Evolutionary conservation across 176 grass and related monocot genomes (phyloP).

Genomic region (Avena insularis): DNA sequence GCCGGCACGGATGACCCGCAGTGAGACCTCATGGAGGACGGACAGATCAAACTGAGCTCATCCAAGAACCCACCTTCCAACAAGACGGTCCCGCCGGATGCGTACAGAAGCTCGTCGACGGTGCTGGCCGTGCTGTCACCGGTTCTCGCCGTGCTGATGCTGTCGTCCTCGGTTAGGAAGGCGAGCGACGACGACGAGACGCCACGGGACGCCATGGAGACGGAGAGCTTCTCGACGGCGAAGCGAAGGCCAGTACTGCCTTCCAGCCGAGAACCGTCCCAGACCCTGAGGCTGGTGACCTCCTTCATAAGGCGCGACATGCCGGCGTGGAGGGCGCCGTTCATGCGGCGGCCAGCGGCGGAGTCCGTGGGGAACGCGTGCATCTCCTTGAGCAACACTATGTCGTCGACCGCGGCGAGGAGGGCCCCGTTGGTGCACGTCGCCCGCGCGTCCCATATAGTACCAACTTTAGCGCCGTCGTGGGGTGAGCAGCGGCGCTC

Average conservation of each 20-base stretch:
- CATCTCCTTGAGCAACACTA: conserved; percentile 26
- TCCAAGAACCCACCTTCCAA: neutral
- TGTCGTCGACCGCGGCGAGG: conserved; percentile 37
- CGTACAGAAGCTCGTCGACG: conserved; percentile 6
- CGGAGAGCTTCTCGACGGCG: neutral
- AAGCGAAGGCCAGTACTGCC: neutral
- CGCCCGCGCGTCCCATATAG: conserved; percentile 11
- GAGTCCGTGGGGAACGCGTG: conserved; percentile 29
- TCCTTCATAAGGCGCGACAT: conserved; percentile 31
- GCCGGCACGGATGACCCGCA: conserved; percentile 36
- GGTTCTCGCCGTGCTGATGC: neutral
- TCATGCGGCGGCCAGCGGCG: neutral
- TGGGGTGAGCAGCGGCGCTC: neutral
- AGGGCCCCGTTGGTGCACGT: neutral
- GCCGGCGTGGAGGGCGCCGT: conserved; percentile 19
- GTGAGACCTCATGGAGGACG: conserved; percentile 36
- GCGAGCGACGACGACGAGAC: neutral
- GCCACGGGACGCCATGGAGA: neutral
- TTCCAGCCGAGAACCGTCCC: conserved; percentile 28
- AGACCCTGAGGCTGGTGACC: conserved; percentile 29
- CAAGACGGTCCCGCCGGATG: neutral
- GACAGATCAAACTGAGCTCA: conserved; percentile 20
- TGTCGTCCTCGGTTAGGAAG: neutral
- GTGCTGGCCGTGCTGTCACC: neutral
- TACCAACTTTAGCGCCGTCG: neutral